Conservation (phyloP, 345 rosid genomes). For the Syzygium oleosum region DNA sequence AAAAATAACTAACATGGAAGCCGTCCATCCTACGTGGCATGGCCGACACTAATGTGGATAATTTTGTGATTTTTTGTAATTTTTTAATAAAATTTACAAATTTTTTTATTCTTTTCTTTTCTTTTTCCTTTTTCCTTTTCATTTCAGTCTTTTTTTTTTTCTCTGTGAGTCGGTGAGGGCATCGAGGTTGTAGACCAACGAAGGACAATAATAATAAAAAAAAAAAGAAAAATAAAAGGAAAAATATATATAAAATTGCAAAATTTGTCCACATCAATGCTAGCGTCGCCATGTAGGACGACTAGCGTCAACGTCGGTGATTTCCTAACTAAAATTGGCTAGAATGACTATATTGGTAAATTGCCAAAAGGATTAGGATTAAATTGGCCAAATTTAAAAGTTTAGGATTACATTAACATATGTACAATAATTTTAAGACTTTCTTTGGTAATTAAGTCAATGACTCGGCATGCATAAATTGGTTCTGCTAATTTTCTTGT, state of each 20-base stretch:
- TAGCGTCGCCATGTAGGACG: fast-evolving
- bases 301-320: neutral
- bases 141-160: too few species aligned
- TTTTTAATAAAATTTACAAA: too few species aligned
- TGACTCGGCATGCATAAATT: neutral
- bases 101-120: too few species aligned
- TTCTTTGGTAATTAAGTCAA: neutral
- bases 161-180: too few species aligned
- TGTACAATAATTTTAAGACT: neutral
- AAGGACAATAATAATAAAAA: too few species aligned
- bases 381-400: neutral
- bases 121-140: neutral
- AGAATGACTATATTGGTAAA: neutral
- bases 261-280: neutral
- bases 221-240: neutral
- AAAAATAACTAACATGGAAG: neutral
- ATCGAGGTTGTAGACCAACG: too few species aligned
- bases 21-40: neutral
- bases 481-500: neutral
- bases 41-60: neutral
- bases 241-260: neutral
- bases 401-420: neutral
- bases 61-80: too few species aligned
- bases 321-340: neutral
- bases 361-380: neutral